Evolutionary conservation across 1,284 basidiomycete species (phyloP).

Genomic region (Marasmius tenuissimus): DNA sequence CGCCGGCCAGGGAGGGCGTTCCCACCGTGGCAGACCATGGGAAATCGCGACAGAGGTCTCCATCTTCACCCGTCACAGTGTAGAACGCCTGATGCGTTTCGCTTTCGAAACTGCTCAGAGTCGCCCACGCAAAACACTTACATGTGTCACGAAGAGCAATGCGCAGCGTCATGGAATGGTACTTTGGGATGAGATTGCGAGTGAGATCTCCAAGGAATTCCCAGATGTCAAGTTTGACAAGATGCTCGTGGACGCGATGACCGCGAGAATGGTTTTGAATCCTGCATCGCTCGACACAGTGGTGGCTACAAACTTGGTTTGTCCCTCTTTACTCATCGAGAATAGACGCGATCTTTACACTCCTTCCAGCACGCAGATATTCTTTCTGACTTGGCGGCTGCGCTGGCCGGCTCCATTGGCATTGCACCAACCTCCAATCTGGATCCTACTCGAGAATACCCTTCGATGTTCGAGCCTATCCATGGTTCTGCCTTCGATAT

Average conservation of each 20-base stretch:
- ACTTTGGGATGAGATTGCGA: slow-evolving; percentile 48
- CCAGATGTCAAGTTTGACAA: slow-evolving; percentile 52
- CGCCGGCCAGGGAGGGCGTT: slow-evolving; percentile 49
- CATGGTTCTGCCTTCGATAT: slow-evolving; percentile 76
- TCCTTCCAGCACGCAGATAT: slow-evolving; percentile 23
- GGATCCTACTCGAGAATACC: slow-evolving; percentile 41
- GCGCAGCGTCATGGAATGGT: slow-evolving; percentile 48
- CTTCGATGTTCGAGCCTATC: slow-evolving; percentile 45
- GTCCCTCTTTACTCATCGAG: background rate
- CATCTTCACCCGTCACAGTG: slow-evolving; percentile 48
- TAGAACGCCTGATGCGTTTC: slow-evolving; percentile 52
- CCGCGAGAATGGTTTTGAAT: slow-evolving; percentile 47
- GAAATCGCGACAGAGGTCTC: slow-evolving; percentile 28
- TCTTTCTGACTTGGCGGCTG: slow-evolving; percentile 54
- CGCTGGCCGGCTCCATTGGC: slow-evolving; percentile 57
- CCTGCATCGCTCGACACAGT: slow-evolving; percentile 55
- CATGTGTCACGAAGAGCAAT: slow-evolving; percentile 53
- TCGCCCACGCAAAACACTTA: slow-evolving; percentile 49
- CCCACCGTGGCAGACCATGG: slow-evolving; percentile 10
- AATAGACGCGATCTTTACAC: too few relatives aligned
- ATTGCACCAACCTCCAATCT: slow-evolving; percentile 58
- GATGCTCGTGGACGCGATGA: slow-evolving; percentile 41
- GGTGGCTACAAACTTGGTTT: slow-evolving; percentile 47
- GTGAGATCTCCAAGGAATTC: slow-evolving; percentile 48
- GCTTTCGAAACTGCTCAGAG: slow-evolving; percentile 52